Evolutionary conservation across 2,329 filamentous ascomycete genomes (phyloP), one percentile per base, ranked within the genome.

Genomic region (Graphilbum sp.): DNA sequence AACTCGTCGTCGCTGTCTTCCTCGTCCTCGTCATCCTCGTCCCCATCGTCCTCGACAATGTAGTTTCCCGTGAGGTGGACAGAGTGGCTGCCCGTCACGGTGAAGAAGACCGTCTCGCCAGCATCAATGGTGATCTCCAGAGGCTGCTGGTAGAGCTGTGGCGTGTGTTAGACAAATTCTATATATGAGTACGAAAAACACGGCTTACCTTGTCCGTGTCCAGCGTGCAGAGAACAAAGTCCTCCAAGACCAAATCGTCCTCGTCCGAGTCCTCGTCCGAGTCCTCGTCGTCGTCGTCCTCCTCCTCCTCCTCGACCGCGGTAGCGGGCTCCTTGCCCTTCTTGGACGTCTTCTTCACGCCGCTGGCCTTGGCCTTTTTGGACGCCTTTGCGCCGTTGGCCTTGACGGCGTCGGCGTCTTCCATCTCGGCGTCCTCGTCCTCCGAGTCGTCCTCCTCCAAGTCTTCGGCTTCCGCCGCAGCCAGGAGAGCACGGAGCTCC

Each of bases 21-120:
- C 8, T 79, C 75, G 32, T 75, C 70, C 16, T 75, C 72, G 17
- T 73, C 66, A 32, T 73, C 69, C 17, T 73, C 70, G 36, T 78
- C 70, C 34, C 80, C 72, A 34, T 72, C 64, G 42, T 76, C 68
- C 45, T 75, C 66, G 54, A 90, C 73, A 49, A 98, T 72, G 62
- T 94, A 96, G 74, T 98, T 98, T 50, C 90, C 90, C 45, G 88
- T 96, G 43, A 98, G 73, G 64, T 79, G 90, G 53, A 98, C 69
- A 46, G 81, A 75, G 69, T 95, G 86, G 45, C 83, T 90, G 51
- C 90, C 90, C 44, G 73, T 77, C 47, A 93, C 86, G 55, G 82
- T 74, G 67, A 98, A 96, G 70, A 83, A 94, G 47, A 95, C 79
- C 50, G 75, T 75, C 69, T 98, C 90, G 49, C 81, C 74, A 57